These are phyloP conservation scores for Oryza meridionalis DNA, from an alignment of 176 grass and related monocot species.

Conservation along the genomic window DNA sequence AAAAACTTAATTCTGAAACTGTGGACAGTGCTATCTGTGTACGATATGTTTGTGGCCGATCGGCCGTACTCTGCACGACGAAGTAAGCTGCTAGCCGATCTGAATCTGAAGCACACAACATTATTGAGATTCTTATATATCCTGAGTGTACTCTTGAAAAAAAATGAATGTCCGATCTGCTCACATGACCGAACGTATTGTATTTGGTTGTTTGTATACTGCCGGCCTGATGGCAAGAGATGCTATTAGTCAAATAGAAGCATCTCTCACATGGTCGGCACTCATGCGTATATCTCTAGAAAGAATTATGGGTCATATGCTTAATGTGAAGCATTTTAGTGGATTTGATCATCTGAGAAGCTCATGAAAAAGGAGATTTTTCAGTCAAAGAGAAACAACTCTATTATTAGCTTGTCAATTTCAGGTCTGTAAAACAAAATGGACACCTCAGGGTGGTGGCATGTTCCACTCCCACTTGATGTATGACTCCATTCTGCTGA, in stretches of 20 bases:
- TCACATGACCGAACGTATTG: conserved; percentile 12
- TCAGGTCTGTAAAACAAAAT: not conserved
- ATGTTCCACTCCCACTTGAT: not conserved
- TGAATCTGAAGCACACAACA: conserved; percentile 24
- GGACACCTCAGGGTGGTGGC: not conserved
- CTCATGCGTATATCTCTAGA: not conserved
- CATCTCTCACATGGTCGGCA: conserved; percentile 43
- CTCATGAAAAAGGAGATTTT: not conserved
- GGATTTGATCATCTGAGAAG: not conserved
- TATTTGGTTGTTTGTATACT: not conserved
- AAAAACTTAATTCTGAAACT: not conserved
- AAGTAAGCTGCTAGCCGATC: conserved; percentile 21
- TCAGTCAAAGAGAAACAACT: not conserved
- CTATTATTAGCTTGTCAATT: not conserved
- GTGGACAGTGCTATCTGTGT: conserved; percentile 9
- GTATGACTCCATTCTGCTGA: not conserved
- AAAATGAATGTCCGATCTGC: conserved; percentile 13
- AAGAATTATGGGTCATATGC: not conserved
- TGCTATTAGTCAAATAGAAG: conserved; percentile 36
- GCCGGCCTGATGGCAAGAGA: not conserved
- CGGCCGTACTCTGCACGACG: conserved; percentile 26
- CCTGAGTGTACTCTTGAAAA: not conserved
- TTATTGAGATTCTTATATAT: conserved; percentile 4
- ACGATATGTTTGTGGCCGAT: conserved; percentile 24
- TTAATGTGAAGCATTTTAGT: not conserved